Conservation (phyloP, 371 early-diverging fungal genomes). For the Saksenaea oblongispora region DNA sequence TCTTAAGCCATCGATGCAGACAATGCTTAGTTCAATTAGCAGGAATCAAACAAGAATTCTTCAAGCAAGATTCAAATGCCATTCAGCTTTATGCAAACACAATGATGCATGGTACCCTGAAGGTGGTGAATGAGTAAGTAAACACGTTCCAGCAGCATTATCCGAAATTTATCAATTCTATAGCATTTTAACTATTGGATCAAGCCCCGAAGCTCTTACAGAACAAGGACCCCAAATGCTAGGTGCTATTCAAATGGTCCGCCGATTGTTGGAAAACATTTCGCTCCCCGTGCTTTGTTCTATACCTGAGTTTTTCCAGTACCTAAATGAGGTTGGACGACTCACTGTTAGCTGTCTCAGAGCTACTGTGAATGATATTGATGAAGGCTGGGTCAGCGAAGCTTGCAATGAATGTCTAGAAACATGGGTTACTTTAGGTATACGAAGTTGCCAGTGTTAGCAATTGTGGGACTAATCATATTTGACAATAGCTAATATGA, state of each 20-base stretch:
- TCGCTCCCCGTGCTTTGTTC: constrained; percentile 41
- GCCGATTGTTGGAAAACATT: constrained; percentile 47
- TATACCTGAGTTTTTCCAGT: constrained; percentile 61
- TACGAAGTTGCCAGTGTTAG: background rate
- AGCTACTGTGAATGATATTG: constrained; percentile 53
- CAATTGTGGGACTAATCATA: background rate
- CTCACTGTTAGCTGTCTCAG: constrained; percentile 63
- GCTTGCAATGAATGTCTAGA: constrained; percentile 72
- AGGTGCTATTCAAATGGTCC: constrained; percentile 52
- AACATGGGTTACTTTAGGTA: constrained; percentile 66
- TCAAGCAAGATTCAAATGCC: constrained; percentile 43
- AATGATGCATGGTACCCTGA: constrained; percentile 58
- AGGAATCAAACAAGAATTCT: constrained; percentile 69
- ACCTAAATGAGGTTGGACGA: constrained; percentile 64
- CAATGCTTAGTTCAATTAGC: constrained; percentile 74
- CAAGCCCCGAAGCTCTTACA: constrained; percentile 30
- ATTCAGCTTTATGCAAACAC: constrained; percentile 49
- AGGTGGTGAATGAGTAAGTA: constrained; percentile 58
- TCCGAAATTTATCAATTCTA: background rate
- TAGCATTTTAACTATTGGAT: constrained; percentile 29
- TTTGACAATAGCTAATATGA: constrained; percentile 21
- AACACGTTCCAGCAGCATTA: too few species aligned
- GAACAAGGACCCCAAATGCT: constrained; percentile 53
- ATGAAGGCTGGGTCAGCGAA: constrained; percentile 63
- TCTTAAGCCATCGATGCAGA: constrained; percentile 55